These are phyloP conservation scores for Calonectria hawksworthii DNA, from an alignment of 2,329 filamentous ascomycete species.

Conservation along the genomic window DNA sequence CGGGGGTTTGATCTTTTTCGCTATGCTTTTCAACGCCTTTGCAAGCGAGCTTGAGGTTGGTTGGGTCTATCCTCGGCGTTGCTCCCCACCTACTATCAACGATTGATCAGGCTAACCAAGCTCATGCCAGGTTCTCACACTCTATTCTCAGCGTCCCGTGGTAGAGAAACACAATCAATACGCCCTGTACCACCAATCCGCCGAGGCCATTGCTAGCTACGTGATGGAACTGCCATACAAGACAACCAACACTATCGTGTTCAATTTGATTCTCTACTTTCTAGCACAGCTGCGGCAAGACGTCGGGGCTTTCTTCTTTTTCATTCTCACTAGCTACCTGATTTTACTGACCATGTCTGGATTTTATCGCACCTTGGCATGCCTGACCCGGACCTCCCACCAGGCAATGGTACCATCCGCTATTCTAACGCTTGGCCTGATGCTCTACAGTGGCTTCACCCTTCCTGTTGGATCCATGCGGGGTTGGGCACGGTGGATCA, in stretches of 20 bases:
- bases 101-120: neutral
- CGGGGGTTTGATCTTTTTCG: no score
- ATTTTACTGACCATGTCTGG: slow-evolving; percentile 37
- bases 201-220: slow-evolving; percentile 31
- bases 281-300: slow-evolving; percentile 72
- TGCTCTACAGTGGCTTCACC: slow-evolving; percentile 57
- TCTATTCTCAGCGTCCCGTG: slow-evolving; percentile 45
- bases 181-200: slow-evolving; percentile 46
- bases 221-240: slow-evolving; percentile 30
- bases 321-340: slow-evolving; percentile 57
- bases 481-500: slow-evolving; percentile 66
- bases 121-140: slow-evolving; percentile 40
- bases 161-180: slow-evolving; percentile 49
- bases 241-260: slow-evolving; percentile 51
- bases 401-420: slow-evolving; percentile 63
- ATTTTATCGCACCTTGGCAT: slow-evolving; percentile 52
- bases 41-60: no score
- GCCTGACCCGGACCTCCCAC: slow-evolving; percentile 34
- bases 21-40: no score
- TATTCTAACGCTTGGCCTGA: slow-evolving; percentile 61
- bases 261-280: slow-evolving; percentile 67
- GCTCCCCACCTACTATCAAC: slow-evolving; percentile 51
- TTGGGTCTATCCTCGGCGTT: no score
- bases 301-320: slow-evolving; percentile 72
- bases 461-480: slow-evolving; percentile 24